Conservation (phyloP, 805 yeast species). For the Candida saitoana region DNA sequence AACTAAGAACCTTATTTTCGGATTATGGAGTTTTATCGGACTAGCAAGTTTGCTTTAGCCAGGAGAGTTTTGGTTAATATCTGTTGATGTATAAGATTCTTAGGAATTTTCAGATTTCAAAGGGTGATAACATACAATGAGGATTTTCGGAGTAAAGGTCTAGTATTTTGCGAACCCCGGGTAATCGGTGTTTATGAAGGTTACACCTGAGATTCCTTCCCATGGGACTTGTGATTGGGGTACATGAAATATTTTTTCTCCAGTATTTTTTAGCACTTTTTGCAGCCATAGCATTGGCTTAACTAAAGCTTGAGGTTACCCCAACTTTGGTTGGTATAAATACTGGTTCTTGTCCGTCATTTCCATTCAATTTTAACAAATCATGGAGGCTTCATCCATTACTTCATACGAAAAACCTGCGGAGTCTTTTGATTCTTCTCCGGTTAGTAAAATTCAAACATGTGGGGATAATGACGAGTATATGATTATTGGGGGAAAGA, state of each 20-base stretch:
- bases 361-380: not conserved
- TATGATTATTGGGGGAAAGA: constrained; percentile 38
- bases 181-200: no score
- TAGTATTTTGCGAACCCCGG: no score
- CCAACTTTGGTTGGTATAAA: not conserved
- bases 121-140: no score
- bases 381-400: not conserved
- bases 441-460: constrained; percentile 18
- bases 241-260: not conserved
- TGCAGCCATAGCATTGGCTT: not conserved
- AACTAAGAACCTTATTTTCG: not conserved
- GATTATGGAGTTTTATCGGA: no score
- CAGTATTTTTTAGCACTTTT: not conserved
- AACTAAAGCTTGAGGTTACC: not conserved
- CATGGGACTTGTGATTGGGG: not conserved
- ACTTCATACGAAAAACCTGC: constrained; percentile 1
- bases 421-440: constrained; percentile 10
- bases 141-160: no score
- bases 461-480: constrained; percentile 37
- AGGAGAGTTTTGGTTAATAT: no score
- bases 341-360: not conserved
- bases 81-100: no score
- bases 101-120: no score
- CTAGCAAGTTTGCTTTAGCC: not conserved
- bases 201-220: no score